Conservation (phyloP, 1,139 yeast species). For the Taphrina flavorubra region DNA sequence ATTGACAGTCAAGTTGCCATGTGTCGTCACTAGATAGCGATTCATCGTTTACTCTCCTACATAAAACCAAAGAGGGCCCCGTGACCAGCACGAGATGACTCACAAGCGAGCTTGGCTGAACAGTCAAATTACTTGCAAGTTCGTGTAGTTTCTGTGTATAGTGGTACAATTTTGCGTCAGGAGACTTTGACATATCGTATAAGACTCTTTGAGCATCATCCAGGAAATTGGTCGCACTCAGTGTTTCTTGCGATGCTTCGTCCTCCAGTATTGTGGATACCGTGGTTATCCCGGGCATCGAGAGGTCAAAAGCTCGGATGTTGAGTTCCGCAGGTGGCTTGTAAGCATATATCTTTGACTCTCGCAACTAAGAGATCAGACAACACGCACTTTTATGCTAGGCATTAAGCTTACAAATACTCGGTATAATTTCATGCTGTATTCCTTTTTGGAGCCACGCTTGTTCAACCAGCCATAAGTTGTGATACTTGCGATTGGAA, state of each 20-base stretch:
- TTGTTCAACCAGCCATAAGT: constrained; percentile 30
- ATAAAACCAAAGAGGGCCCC: neutral
- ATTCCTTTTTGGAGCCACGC: constrained; percentile 17
- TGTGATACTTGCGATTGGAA: constrained; percentile 9
- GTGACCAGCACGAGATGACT: neutral
- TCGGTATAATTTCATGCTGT: constrained; percentile 26
- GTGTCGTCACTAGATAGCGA: neutral
- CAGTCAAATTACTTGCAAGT: neutral
- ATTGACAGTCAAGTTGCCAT: neutral
- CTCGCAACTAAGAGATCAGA: constrained; percentile 17
- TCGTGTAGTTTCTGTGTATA: neutral
- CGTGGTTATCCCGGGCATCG: neutral
- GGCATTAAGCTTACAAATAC: constrained; percentile 15
- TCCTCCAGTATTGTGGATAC: neutral
- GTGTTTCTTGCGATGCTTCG: neutral
- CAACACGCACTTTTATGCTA: neutral
- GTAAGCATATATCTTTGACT: constrained; percentile 32
- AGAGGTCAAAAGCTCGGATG: constrained; percentile 22
- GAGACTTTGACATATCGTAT: neutral
- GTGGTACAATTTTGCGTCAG: neutral
- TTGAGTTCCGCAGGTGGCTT: constrained; percentile 30
- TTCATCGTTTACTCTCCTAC: neutral
- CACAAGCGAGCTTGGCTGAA: too few species aligned
- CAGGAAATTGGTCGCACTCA: neutral
- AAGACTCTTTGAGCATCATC: neutral